Evolutionary conservation across 2,329 filamentous ascomycete species (phyloP).

Genomic region (Exophiala bonariae): DNA sequence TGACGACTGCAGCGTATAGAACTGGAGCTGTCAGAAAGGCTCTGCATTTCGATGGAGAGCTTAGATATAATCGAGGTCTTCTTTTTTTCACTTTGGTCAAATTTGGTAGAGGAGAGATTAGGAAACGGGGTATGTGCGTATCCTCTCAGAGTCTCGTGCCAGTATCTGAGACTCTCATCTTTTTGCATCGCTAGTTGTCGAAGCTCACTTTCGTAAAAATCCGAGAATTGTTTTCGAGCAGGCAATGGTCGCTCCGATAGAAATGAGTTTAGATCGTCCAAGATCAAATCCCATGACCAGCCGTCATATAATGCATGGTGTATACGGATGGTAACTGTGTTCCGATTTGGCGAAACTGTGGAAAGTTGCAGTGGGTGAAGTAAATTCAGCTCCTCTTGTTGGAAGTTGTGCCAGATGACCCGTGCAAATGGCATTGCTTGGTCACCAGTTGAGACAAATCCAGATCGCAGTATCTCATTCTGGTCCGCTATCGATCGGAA

Average conservation of each 20-base stretch:
- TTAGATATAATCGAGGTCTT: constrained; percentile 21
- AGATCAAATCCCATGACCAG: constrained; percentile 81
- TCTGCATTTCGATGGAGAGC: constrained; percentile 33
- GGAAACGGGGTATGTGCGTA: constrained; percentile 59
- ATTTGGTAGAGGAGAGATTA: constrained; percentile 9
- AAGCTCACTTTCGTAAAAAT: constrained; percentile 56
- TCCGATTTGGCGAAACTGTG: constrained; percentile 20
- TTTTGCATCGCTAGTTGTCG: background rate
- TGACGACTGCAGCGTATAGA: constrained; percentile 60
- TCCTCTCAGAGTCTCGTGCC: constrained; percentile 65
- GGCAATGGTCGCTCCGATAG: constrained; percentile 37
- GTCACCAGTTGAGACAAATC: constrained; percentile 60
- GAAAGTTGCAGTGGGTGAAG: constrained; percentile 66
- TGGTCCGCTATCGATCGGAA: constrained; percentile 50
- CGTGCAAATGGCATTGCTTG: constrained; percentile 56
- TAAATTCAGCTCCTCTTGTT: constrained; percentile 38
- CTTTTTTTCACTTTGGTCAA: background rate
- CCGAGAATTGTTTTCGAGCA: constrained; percentile 59
- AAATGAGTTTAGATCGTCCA: constrained; percentile 63
- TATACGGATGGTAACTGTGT: constrained; percentile 54
- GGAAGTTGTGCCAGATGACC: constrained; percentile 60
- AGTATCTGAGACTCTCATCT: constrained; percentile 52
- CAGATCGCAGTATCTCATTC: constrained; percentile 72
- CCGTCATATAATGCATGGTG: constrained; percentile 90
- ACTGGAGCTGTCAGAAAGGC: constrained; percentile 40